These are phyloP conservation scores for Mrakia gelida DNA, from an alignment of 768 basidiomycete species.

Conservation along the genomic window DNA sequence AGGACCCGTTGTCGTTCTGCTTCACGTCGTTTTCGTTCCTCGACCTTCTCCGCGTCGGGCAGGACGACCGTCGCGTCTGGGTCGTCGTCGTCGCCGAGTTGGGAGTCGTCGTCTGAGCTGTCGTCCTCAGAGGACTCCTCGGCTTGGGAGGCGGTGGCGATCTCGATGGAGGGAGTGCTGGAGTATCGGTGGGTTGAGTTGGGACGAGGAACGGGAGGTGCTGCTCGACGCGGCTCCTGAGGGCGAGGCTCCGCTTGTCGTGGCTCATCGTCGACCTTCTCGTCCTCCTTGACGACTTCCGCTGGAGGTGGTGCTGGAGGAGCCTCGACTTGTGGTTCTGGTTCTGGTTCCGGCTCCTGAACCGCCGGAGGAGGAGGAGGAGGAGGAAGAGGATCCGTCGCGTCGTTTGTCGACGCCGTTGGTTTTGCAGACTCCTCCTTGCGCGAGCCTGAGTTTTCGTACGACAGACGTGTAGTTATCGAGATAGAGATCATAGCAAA, in stretches of 20 bases:
- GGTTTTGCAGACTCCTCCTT: too few relatives aligned
- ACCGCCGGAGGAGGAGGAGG: too few relatives aligned
- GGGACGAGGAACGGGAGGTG: constrained; percentile 17
- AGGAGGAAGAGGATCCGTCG: too few relatives aligned
- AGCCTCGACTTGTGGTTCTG: too few relatives aligned
- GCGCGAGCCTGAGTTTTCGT: too few relatives aligned
- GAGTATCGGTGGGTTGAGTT: not conserved
- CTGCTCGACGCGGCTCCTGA: not conserved
- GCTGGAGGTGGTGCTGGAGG: too few relatives aligned
- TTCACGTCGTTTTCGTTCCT: constrained; percentile 59
- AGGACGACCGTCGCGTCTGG: constrained; percentile 37
- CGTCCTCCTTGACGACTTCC: too few relatives aligned
- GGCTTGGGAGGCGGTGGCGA: constrained; percentile 28
- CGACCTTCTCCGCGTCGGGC: constrained; percentile 47
- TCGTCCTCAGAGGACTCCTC: constrained; percentile 45
- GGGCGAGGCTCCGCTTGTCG: not conserved
- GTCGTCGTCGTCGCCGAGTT: constrained; percentile 45
- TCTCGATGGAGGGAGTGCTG: not conserved
- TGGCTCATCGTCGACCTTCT: too few relatives aligned
- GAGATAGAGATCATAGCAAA: not conserved
- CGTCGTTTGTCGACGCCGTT: too few relatives aligned
- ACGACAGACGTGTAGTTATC: too few relatives aligned
- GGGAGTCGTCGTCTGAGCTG: constrained; percentile 49
- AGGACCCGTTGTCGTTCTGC: constrained; percentile 74
- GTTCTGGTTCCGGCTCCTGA: too few relatives aligned